These are phyloP conservation scores for Corymbia maculata DNA, from an alignment of 345 rosid genomes.

Conservation along the genomic window DNA sequence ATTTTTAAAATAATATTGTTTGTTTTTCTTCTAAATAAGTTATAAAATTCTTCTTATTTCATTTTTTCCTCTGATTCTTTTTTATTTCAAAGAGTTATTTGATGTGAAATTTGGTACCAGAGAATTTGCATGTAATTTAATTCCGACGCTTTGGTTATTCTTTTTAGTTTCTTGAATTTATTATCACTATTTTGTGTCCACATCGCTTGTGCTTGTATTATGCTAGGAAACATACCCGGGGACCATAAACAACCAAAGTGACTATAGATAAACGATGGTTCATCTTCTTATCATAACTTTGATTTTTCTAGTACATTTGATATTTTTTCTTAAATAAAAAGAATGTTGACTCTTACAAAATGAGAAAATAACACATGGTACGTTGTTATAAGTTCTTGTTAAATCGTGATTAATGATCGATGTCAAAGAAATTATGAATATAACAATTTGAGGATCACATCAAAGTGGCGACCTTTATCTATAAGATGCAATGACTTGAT, in stretches of 20 bases:
- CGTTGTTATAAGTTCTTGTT: neutral
- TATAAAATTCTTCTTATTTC: no score
- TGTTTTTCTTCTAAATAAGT: no score
- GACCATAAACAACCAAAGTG: neutral
- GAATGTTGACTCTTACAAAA: neutral
- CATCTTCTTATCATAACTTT: neutral
- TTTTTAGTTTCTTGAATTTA: neutral
- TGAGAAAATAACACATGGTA: accelerated
- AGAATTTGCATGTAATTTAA: neutral
- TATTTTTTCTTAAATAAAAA: no score
- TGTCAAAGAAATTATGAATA: accelerated
- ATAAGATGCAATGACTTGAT: neutral
- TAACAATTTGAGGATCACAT: neutral
- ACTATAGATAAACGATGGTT: neutral
- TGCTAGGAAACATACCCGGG: neutral
- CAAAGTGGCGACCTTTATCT: neutral
- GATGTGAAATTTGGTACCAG: neutral
- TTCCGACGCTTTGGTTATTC: neutral
- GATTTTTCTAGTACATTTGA: neutral
- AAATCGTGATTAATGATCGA: neutral
- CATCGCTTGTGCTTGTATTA: neutral
- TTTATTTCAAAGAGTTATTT: no score
- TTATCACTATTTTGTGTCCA: neutral
- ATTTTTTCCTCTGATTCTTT: no score
- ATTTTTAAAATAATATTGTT: no score